Evolutionary conservation across 2,329 filamentous ascomycete species (phyloP).

Genomic region (Phoma sp.): DNA sequence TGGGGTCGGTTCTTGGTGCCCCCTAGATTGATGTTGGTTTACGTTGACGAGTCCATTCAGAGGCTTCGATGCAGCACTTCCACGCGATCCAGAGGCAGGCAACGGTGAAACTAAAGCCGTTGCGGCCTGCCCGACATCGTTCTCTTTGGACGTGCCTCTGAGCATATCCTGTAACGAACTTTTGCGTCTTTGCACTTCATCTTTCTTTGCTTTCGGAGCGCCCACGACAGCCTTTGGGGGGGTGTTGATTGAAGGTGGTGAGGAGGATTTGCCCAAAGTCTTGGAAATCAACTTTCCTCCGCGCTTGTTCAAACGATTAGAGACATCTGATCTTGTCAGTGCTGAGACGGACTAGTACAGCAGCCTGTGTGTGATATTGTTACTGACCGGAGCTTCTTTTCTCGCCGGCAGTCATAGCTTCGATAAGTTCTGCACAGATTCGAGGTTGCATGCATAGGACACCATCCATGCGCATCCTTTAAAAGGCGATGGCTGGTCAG

Average conservation of each 20-base stretch:
- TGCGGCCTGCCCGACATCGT: neutral
- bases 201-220: conserved; percentile 36
- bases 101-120: neutral
- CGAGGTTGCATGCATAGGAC: conserved; percentile 22
- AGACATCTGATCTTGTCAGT: conserved; percentile 27
- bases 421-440: conserved; percentile 19
- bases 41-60: neutral
- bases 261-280: conserved; percentile 26
- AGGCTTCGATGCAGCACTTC: neutral
- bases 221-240: conserved; percentile 41
- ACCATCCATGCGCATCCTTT: conserved; percentile 11
- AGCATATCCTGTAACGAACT: conserved; percentile 44
- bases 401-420: conserved; percentile 35
- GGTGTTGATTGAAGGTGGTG: conserved; percentile 29
- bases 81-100: neutral
- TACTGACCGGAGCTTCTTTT: conserved; percentile 39
- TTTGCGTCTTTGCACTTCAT: conserved; percentile 38
- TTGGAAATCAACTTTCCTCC: conserved; percentile 31
- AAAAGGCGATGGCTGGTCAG: neutral
- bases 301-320: conserved; percentile 35
- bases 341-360: neutral
- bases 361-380: conserved; percentile 3
- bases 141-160: conserved; percentile 9
- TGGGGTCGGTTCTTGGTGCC: neutral
- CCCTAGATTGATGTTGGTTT: neutral